Percentiles rank a stretch among this genome's conserved stretches.
Conservation (phyloP, 2,329 filamentous ascomycete genomes). For the Curvularia lunata region DNA sequence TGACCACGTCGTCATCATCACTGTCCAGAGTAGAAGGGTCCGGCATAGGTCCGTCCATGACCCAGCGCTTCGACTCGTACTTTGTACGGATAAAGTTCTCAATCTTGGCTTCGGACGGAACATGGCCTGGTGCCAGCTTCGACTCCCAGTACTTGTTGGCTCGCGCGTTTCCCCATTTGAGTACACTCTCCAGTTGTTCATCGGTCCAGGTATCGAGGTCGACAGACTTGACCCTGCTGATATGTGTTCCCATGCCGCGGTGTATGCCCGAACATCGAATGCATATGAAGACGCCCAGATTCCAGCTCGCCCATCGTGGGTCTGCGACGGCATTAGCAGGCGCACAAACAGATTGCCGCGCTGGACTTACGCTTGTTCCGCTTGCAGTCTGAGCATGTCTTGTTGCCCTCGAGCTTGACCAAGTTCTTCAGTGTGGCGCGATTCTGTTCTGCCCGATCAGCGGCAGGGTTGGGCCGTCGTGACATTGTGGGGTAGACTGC, state of each 20-base stretch:
- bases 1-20: slow-evolving; percentile 78
- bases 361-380: slow-evolving; percentile 83
- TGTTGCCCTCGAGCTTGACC: slow-evolving; percentile 93
- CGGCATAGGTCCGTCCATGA: slow-evolving; percentile 96
- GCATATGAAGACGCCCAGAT: slow-evolving; percentile 94
- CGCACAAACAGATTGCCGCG: slow-evolving; percentile 15
- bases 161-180: slow-evolving; percentile 94
- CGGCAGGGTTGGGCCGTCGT: slow-evolving; percentile 77
- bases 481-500: slow-evolving; percentile 67
- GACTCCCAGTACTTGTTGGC: slow-evolving; percentile 99
- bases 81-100: slow-evolving; percentile 99
- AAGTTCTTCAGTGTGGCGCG: slow-evolving; percentile 92
- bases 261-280: slow-evolving; percentile 99
- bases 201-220: slow-evolving; percentile 99
- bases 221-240: slow-evolving; percentile 96
- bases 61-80: slow-evolving; percentile 98
- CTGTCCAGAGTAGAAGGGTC: slow-evolving; percentile 86
- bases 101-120: slow-evolving; percentile 95
- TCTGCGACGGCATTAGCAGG: slow-evolving; percentile 62
- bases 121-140: slow-evolving; percentile 87
- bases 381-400: slow-evolving; percentile 98
- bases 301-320: slow-evolving; percentile 99
- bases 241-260: slow-evolving; percentile 98
- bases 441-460: slow-evolving; percentile 91
- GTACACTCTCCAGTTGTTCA: slow-evolving; percentile 90